phyloP scores from a whole-genome alignment of 2,329 filamentous ascomycete species.

The Fusarium veterinarium region DNA sequence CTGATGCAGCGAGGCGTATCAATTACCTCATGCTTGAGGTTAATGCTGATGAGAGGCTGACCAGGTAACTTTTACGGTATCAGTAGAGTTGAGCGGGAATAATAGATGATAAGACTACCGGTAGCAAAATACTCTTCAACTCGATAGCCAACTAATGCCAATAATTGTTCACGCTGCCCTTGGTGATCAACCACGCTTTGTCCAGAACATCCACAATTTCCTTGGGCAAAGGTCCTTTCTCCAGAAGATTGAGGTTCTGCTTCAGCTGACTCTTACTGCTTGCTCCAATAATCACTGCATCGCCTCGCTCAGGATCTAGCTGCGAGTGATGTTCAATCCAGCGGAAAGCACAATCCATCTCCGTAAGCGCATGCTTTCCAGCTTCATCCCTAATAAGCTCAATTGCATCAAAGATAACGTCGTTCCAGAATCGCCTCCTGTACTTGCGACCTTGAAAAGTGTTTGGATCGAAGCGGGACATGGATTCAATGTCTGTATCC shows the following conservation, averaged over 20 bases:
- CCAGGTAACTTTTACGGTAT: no score
- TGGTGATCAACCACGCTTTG: neutral
- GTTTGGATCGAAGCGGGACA: conserved; percentile 37
- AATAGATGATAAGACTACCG: neutral
- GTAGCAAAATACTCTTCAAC: no score
- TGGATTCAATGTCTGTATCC: conserved; percentile 40
- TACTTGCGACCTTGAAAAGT: conserved; percentile 19
- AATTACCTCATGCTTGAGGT: neutral
- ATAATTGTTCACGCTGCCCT: neutral
- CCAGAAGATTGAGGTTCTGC: conserved; percentile 54
- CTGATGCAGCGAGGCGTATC: neutral
- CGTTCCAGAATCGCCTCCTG: conserved; percentile 67
- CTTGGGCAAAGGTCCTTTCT: conserved; percentile 74
- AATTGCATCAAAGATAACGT: conserved; percentile 67
- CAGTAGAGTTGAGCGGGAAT: no score
- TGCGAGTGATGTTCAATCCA: conserved; percentile 74
- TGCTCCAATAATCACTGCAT: conserved; percentile 64
- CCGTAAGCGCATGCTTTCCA: conserved; percentile 70
- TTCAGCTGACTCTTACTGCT: conserved; percentile 61
- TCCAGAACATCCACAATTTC: conserved; percentile 70
- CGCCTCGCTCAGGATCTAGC: conserved; percentile 52
- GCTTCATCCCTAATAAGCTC: conserved; percentile 71
- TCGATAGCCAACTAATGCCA: neutral
- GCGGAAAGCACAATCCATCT: conserved; percentile 75
- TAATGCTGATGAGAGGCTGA: neutral